Conservation (phyloP, 345 rosid genomes). For the Sisymbrium irio region DNA sequence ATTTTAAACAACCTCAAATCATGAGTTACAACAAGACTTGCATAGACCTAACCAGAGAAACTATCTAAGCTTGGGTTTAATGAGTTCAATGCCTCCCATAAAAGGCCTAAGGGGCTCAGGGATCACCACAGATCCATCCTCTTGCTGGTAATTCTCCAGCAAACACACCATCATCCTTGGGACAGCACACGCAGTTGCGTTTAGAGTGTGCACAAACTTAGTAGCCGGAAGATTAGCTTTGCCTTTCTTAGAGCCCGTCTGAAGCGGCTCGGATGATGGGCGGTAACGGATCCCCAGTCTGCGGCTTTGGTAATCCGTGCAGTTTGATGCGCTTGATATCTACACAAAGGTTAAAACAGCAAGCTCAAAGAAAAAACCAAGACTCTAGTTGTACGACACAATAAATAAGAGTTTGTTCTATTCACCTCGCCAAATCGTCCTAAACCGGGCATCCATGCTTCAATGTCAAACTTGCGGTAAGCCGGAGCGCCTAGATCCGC, state of each 20-base stretch:
- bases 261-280: conserved; percentile 50
- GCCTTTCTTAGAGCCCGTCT: conserved; percentile 60
- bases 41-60: not conserved
- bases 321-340: conserved; percentile 95
- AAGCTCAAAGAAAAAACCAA: not conserved
- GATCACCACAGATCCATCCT: conserved; percentile 76
- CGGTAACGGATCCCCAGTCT: conserved; percentile 87
- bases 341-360: not conserved
- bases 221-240: conserved; percentile 56
- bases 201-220: conserved; percentile 86
- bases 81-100: conserved; percentile 76
- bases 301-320: conserved; percentile 94
- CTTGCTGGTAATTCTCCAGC: conserved; percentile 90
- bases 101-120: conserved; percentile 76
- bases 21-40: conserved; percentile 2
- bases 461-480: conserved; percentile 89
- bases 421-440: conserved; percentile 93
- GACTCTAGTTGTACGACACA: not conserved
- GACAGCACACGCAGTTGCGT: conserved; percentile 96
- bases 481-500: conserved; percentile 94
- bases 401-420: not conserved
- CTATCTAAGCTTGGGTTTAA: conserved; percentile 52
- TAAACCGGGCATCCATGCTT: conserved; percentile 99
- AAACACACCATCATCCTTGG: conserved; percentile 90
- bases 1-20: not conserved